Percentiles rank a stretch among this genome's conserved stretches.
Conservation (phyloP, 176 grass and related monocot species). For the Bonia amplexicaulis region DNA sequence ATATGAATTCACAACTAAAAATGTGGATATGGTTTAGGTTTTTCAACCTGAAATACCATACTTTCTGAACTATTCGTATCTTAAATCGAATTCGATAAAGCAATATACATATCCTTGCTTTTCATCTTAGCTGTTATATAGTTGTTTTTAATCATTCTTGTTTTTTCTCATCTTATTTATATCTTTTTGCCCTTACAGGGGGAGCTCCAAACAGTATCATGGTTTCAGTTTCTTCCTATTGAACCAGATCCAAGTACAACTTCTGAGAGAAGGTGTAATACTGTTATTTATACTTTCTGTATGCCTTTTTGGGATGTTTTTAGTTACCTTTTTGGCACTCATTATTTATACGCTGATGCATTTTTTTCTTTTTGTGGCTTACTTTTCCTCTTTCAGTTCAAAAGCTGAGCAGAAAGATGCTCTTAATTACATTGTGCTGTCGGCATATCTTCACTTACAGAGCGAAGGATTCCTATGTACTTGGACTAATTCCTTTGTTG, state of each 20-base stretch:
- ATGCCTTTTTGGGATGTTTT: slow-evolving; percentile 6
- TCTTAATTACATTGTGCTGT: slow-evolving; percentile 64
- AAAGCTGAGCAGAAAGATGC: slow-evolving; percentile 93
- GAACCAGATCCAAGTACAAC: slow-evolving; percentile 58
- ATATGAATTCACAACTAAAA: not conserved
- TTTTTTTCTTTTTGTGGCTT: slow-evolving; percentile 32
- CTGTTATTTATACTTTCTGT: not conserved
- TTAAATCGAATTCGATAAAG: not conserved
- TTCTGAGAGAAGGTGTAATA: slow-evolving; percentile 62
- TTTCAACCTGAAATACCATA: not conserved
- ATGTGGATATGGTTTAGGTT: not conserved
- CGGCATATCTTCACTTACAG: slow-evolving; percentile 75
- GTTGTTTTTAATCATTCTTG: not conserved
- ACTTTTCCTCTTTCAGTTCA: slow-evolving; percentile 50
- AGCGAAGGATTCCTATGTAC: slow-evolving; percentile 86
- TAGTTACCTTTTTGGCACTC: slow-evolving; percentile 18
- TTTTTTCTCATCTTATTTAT: not conserved
- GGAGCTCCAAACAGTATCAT: slow-evolving; percentile 89
- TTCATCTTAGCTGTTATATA: not conserved
- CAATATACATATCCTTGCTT: not conserved
- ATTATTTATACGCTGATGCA: slow-evolving; percentile 35
- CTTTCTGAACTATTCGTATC: not conserved
- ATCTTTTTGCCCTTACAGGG: slow-evolving; percentile 35
- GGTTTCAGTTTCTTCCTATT: slow-evolving; percentile 93
- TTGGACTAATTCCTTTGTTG: slow-evolving; percentile 99